Evolutionary conservation across 257 asterid species (phyloP), one percentile per base, ranked within the genome.

Genomic region (Eustoma russellianum): DNA sequence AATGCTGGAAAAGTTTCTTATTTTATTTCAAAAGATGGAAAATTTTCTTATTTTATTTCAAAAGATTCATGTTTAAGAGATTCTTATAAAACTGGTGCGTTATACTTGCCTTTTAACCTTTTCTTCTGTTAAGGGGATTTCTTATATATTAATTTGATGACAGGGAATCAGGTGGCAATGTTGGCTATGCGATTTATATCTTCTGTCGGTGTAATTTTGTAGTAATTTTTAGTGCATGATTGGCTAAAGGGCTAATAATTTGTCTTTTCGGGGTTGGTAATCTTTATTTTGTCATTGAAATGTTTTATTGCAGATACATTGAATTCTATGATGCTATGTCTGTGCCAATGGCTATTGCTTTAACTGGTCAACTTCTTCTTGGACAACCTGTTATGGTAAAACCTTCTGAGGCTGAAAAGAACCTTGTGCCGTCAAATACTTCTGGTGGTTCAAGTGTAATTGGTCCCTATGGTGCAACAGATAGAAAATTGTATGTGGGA

Each of bases 331-430:
- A 92, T 74, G 93, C 71, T 33, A 88, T 92, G 98, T 85, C 97
- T 54, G 98, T 92, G 47, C 98, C 98, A 10, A 83, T 88, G 95
- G 98, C 98, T 40, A 92, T 92, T 57, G 98, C 98, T 61, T 63
- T 88, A 44, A 82, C 94, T 44, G 98, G 98, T 15, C 98, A 83
- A 67, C 83, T 70, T 18, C 88, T 88, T 60, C 88, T 85, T 70
- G 97, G 98, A 43, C 98, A 92, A 70, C 95, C 98, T 62, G 89
- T 92, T 43, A 92, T 92, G 98, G 97, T 88, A 15, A 92, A 92
- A 69, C 98, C 98, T 55, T 92, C 98, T 2, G 98, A 92, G 74
- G 98, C 98, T 33, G 98, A 92, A 74, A 92, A 92, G 83, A 92
- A 92, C 70, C 98, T 92, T 66, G 98, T 92, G 64, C 97, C 83